Evolutionary conservation across 306 rosid species (phyloP), one percentile per base, ranked within the genome.

Genomic region (Vicia villosa): DNA sequence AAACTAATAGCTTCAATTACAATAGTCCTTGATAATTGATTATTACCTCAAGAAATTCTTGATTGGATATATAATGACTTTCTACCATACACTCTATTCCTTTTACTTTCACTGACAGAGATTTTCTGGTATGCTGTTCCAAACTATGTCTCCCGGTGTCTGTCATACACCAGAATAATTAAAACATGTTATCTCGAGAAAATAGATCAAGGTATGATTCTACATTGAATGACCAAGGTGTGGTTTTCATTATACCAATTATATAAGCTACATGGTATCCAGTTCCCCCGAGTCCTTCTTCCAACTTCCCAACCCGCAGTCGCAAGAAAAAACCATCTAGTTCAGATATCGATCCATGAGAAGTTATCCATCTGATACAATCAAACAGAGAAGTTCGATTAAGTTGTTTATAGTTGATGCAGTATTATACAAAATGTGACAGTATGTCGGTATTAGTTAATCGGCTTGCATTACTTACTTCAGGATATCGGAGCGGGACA

Each of bases 291-390:
- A 73, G 81, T 17, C 91, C 97, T 81, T 83, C 91, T 88, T 91
- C 91, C 91, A 89, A 83, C 81, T 88, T 88, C 78, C 99, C 91
- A 17, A 94, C 89, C 88, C 95, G 82, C 72, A 94, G 70, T 19
- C 97, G 95, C 85, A 94, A 82, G 92, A 80, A 94, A 68, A 90
- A 83, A 19, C 97, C 99, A 21, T 87, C 88, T 4, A 94, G 91
- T 41, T 77, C 76, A 26, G 88, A 79, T 40, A 81, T 70, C 16
- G 95, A 66, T 60, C 46, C 72, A 36, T 42, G 69, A 70, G 88
- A 78, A 66, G 75, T 79, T 78, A 82, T 87, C 89, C 91, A 91
- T 85, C 99, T 94, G 86, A 58, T 61, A 62, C 43, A 47, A 79
- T 94, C 85, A 58, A 61, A 64, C 32, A 43, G 76, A 76, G 43